phyloP scores from a whole-genome alignment of 139 green algal genomes.

The Chlorella sp. region DNA sequence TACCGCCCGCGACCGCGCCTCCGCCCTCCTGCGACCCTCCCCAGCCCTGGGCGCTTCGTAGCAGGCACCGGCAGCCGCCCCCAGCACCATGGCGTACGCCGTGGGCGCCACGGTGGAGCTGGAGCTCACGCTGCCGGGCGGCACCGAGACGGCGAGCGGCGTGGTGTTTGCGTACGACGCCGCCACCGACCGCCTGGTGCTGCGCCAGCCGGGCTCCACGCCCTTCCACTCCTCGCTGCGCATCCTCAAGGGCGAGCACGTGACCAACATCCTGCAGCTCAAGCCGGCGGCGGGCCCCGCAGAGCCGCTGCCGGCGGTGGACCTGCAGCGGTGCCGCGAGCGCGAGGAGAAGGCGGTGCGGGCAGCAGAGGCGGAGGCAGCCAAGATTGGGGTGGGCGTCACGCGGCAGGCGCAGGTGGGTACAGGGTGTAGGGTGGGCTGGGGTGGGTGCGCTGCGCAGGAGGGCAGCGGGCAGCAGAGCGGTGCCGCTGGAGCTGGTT shows the following conservation, averaged over 20 bases:
- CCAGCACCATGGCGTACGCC: constrained; percentile 2
- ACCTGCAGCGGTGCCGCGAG: constrained; percentile 58
- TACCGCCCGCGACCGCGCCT: too few relatives aligned
- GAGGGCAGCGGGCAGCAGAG: neutral
- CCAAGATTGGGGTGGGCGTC: constrained; percentile 79
- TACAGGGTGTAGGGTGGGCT: neutral
- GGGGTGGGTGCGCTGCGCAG: neutral
- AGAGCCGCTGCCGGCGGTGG: constrained; percentile 62
- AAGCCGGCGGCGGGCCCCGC: neutral
- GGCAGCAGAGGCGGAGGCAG: constrained; percentile 71
- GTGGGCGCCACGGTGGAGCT: constrained; percentile 23
- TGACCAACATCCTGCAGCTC: constrained; percentile 10
- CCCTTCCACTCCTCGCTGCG: constrained; percentile 54
- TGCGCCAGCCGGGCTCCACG: constrained; percentile 42
- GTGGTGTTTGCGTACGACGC: constrained; percentile 50
- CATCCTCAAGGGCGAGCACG: constrained; percentile 27
- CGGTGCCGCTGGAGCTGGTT: too few relatives aligned
- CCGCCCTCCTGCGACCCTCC: too few relatives aligned
- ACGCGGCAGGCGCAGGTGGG: constrained; percentile 66
- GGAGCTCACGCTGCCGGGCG: constrained; percentile 18
- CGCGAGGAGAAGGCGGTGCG: constrained; percentile 72
- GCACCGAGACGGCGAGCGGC: constrained; percentile 36
- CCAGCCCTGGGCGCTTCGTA: neutral
- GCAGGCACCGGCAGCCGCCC: neutral
- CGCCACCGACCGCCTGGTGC: constrained; percentile 23